Evolutionary conservation across 2,329 filamentous ascomycete species (phyloP).

Genomic region (Exophiala calicioides): DNA sequence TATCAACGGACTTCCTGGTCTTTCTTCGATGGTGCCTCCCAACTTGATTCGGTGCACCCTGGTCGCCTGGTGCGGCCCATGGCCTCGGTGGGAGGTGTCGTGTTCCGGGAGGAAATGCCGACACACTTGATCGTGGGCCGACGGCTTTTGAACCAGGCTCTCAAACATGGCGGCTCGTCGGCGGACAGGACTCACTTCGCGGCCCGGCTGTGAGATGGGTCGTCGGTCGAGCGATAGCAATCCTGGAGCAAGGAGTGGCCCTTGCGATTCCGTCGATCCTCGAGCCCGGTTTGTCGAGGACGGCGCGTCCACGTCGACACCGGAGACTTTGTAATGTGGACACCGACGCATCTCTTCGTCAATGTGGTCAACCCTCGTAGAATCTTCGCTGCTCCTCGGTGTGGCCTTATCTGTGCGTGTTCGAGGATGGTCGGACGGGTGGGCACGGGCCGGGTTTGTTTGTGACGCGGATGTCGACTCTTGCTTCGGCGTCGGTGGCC

Average conservation of each 20-base stretch:
- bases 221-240: conserved; percentile 5
- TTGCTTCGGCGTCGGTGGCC: conserved; percentile 6
- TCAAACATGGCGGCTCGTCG: conserved; percentile 28
- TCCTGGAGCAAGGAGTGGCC: background rate
- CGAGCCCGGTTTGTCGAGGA: background rate
- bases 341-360: background rate
- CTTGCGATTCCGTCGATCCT: background rate
- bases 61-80: conserved; percentile 1
- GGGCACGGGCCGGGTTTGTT: conserved; percentile 6
- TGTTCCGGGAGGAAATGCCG: conserved; percentile 5
- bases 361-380: conserved; percentile 14
- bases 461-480: conserved; percentile 5
- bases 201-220: background rate
- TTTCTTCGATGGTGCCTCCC: conserved; percentile 21
- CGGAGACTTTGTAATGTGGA: background rate
- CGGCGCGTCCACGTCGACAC: background rate
- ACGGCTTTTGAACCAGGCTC: conserved; percentile 16
- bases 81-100: conserved; percentile 1
- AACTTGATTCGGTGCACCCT: conserved; percentile 21
- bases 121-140: conserved; percentile 12
- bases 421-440: conserved; percentile 8
- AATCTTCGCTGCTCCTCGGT: conserved; percentile 24
- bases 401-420: conserved; percentile 13
- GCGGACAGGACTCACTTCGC: conserved; percentile 24
- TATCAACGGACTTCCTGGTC: conserved; percentile 25